Evolutionary conservation across 768 basidiomycete genomes (phyloP), one percentile per base, ranked within the genome.

Genomic region (Lactarius tabidus): DNA sequence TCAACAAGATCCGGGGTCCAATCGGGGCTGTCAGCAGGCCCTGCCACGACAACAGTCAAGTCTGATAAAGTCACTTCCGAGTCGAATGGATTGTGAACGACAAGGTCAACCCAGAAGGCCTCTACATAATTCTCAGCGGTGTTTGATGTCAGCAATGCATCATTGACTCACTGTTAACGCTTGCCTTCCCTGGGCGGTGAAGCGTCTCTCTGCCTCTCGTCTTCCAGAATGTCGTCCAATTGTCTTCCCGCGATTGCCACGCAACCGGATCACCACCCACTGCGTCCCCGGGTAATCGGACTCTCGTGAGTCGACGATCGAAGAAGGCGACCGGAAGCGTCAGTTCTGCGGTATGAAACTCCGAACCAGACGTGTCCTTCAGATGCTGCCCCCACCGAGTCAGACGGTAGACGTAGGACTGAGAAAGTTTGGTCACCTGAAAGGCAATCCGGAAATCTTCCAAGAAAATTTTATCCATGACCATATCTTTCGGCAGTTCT

Each of bases 401-500:
- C 57, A 62, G 62, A 58, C 31, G 39, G 9, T 20, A 28, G 20
- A 39, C 61, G 8, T 60, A 35, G 1, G 15, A 15, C 41, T 60
- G n/a, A 23, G 31, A 29, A 29, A 12, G 36, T 35, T 15, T 41
- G 69, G 81, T 63, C 73, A 95, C 95, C 72, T 86, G 82, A 70
- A 90, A 90, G 6, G 97, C 93, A 17, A 94, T 85, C 28, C 85
- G 83, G 71, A 98, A 92, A 76, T 99, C 96, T 64, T 96, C 92
- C 39, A 98, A 73, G 64, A 84, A 89, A 7, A 92, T 79, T 64
- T 86, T 88, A 63, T 89, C 90, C 54, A 83, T 80, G 33, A 52
- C 57, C 39, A 55, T 62, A 0, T 62, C 38, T 51, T 65, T 60
- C 36, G 64, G 69, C 4, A 54, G 53, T 18, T 72, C 64, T 59